These are phyloP conservation scores for Epichloe sp. DNA, from an alignment of 2,329 filamentous ascomycete genomes.

Conservation along the genomic window DNA sequence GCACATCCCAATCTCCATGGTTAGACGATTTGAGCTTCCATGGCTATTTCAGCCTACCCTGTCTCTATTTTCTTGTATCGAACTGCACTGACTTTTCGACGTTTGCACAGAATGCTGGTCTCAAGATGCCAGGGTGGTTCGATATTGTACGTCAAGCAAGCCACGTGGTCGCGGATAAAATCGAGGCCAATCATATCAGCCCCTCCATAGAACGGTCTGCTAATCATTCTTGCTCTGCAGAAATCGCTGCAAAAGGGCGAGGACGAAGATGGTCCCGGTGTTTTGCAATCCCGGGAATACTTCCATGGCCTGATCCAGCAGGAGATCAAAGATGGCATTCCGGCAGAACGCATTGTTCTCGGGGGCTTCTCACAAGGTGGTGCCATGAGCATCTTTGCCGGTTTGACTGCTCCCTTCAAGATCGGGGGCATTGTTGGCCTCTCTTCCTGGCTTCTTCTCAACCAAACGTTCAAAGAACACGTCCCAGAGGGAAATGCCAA, in stretches of 20 bases:
- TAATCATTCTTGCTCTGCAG: constrained; percentile 9
- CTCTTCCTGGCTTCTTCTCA: constrained; percentile 67
- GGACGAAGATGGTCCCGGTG: constrained; percentile 57
- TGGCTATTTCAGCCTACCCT: not conserved
- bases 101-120: constrained; percentile 52
- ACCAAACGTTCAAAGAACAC: constrained; percentile 26
- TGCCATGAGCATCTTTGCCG: constrained; percentile 68
- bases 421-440: constrained; percentile 75
- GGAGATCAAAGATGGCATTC: constrained; percentile 69
- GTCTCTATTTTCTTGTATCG: not conserved
- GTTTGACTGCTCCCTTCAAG: constrained; percentile 56
- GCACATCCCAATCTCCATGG: constrained; percentile 64
- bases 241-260: constrained; percentile 18
- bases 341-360: constrained; percentile 67
- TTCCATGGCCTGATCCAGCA: constrained; percentile 65
- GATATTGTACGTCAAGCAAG: constrained; percentile 47
- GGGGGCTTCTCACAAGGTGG: constrained; percentile 82
- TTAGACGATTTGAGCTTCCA: constrained; percentile 12
- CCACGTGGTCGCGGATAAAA: not conserved
- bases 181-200: not conserved
- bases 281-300: constrained; percentile 45
- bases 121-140: constrained; percentile 79
- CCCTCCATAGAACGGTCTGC: not conserved
- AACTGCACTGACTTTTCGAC: not conserved
- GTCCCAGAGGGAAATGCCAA: constrained; percentile 28